phyloP scores from a whole-genome alignment of 1,284 basidiomycete species.

The Microstroma glucosiphilum region DNA sequence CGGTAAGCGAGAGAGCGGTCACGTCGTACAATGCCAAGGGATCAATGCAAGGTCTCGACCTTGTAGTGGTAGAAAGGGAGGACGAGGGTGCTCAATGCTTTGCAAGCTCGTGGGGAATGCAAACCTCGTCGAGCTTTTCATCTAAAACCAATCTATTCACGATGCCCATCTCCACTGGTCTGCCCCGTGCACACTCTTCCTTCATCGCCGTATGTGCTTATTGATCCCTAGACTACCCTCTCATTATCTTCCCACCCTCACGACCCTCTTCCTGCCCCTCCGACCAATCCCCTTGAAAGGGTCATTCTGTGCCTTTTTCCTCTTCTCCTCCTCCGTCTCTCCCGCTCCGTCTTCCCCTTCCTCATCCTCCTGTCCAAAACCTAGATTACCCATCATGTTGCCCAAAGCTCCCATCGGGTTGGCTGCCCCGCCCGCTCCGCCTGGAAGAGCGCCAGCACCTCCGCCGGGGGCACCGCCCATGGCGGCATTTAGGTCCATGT shows the following conservation, averaged over 20 bases:
- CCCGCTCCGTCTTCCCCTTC: constrained; percentile 20
- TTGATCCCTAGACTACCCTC: too few species aligned
- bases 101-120: too few species aligned
- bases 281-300: constrained; percentile 11
- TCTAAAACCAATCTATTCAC: too few species aligned
- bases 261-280: constrained; percentile 14
- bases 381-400: constrained; percentile 44
- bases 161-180: too few species aligned
- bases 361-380: constrained; percentile 38
- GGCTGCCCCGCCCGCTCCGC: constrained; percentile 15
- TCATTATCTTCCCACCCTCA: constrained; percentile 13
- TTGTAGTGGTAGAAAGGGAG: too few species aligned
- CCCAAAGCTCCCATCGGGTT: constrained; percentile 33
- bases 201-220: too few species aligned
- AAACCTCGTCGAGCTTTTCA: too few species aligned
- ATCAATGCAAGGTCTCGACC: too few species aligned
- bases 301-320: constrained; percentile 17
- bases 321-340: constrained; percentile 26
- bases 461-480: constrained; percentile 38
- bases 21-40: too few species aligned
- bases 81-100: too few species aligned
- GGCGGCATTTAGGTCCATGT: constrained; percentile 39
- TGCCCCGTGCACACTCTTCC: too few species aligned
- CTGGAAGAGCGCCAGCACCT: constrained; percentile 20
- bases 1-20: too few species aligned